Conservation (phyloP, 495 filamentous ascomycete species). For the Pseudomonodictys pantanalensis region DNA sequence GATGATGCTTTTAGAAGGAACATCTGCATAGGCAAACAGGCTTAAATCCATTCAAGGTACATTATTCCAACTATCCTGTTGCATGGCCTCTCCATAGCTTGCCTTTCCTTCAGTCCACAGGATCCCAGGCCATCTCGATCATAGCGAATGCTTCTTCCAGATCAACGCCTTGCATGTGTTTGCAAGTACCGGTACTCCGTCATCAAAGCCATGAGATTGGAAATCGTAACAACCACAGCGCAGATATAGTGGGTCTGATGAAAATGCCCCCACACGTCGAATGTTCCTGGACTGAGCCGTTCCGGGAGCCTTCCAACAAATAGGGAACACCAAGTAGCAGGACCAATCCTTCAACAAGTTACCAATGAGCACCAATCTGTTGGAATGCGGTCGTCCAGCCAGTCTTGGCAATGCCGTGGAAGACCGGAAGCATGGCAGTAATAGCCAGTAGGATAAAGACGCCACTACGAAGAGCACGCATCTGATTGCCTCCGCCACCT, state of each 20-base stretch:
- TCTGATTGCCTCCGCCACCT: conserved; percentile 14
- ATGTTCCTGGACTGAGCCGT: conserved; percentile 5
- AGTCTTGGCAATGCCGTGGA: not conserved
- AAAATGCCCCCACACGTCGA: not conserved
- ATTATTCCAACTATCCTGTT: too few species aligned
- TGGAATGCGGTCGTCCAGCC: conserved; percentile 5
- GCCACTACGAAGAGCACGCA: conserved; percentile 5
- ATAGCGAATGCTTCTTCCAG: too few species aligned
- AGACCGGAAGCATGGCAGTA: conserved; percentile 9
- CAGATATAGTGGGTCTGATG: not conserved
- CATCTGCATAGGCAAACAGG: too few species aligned
- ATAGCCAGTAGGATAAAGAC: conserved; percentile 10
- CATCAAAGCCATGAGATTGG: not conserved
- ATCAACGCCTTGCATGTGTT: too few species aligned
- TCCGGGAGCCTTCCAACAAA: conserved; percentile 16
- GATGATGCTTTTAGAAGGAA: too few species aligned
- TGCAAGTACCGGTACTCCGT: too few species aligned
- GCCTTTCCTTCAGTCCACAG: too few species aligned
- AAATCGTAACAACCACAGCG: not conserved
- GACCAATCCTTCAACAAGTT: conserved; percentile 8
- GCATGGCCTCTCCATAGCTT: too few species aligned
- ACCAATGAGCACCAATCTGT: conserved; percentile 15
- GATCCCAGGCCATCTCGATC: too few species aligned
- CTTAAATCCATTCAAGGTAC: too few species aligned
- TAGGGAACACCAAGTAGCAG: conserved; percentile 13